Percentiles rank a stretch among this genome's conserved stretches.
Evolutionary conservation across 2,329 filamentous ascomycete species (phyloP).

Genomic region (Cercospora zeae-maydis): DNA sequence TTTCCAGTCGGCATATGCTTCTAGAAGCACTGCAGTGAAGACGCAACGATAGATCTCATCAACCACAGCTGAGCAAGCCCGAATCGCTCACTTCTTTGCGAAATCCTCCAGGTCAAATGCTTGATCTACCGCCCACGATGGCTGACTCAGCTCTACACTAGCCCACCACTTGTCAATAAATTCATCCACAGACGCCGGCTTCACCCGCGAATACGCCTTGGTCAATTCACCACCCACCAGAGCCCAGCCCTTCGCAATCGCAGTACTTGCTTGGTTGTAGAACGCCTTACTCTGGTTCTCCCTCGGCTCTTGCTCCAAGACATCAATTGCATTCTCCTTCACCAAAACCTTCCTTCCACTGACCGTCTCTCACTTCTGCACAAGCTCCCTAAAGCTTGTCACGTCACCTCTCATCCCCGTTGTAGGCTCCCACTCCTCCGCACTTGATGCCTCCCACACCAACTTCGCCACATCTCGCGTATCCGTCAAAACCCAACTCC

Average conservation of each 20-base stretch:
- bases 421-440: conserved; percentile 45
- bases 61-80: too few species aligned
- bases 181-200: conserved; percentile 25
- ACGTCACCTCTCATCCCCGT: conserved; percentile 38
- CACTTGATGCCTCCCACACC: conserved; percentile 42
- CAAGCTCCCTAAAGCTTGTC: conserved; percentile 28
- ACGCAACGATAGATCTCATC: neutral
- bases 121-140: conserved; percentile 26
- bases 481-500: conserved; percentile 47
- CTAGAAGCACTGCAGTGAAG: neutral
- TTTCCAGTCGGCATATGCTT: neutral
- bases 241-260: conserved; percentile 24
- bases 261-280: conserved; percentile 33
- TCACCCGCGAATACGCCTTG: conserved; percentile 28
- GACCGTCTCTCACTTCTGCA: conserved; percentile 29
- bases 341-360: conserved; percentile 30
- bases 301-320: conserved; percentile 21
- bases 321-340: conserved; percentile 26
- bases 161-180: conserved; percentile 34
- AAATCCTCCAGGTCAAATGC: conserved; percentile 17
- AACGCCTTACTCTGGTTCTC: conserved; percentile 26
- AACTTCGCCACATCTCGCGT: conserved; percentile 50
- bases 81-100: neutral
- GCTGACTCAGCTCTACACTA: conserved; percentile 26
- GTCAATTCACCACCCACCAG: conserved; percentile 32